Evolutionary conservation across 1,284 basidiomycete genomes (phyloP), one percentile per base, ranked within the genome.

Genomic region (Trametes polyzona): DNA sequence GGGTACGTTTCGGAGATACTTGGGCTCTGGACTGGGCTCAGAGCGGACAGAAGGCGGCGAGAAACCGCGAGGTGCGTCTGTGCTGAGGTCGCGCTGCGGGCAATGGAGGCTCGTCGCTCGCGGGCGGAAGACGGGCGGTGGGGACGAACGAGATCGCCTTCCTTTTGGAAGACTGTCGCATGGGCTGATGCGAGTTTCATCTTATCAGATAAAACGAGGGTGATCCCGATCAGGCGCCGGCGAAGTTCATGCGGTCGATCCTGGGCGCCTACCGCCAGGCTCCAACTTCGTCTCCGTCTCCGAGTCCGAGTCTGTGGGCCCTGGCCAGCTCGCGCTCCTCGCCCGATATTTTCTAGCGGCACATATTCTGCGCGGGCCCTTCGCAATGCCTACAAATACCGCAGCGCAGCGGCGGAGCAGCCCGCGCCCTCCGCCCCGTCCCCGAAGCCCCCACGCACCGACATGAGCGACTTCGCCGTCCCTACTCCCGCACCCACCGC

Each of bases 181-280:
- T 27, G 10, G 29, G 30, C 9, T 33, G 52, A 47, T 47, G 46
- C 16, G 49, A 14, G 27, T 17, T 17, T 54, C 44, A 54, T 54
- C 52, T 54, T 54, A 54, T 54, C 52, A 35, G 52, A 54, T 54
- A 54, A 54, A 47, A 27, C 52, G 52, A 47, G 52, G 44, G 23
- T 47, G 43, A 47, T 47, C 36, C 27, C 39, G 52, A 54, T 54
- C 52, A 30, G 42, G 52, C 43, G 44, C 52, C 36, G 17, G 23
- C 23, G 21, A 16, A n/a, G 52, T 54, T 54, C 36, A 47, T 37
- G 52, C 52, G 52, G 44, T 40, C 44, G 37, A 47, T 37, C 42
- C 35, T 27, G n/a, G 21, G 23, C 33, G 14, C 10, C 33, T 36
- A n/a, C 30, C 27, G 40, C 41, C n/a, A 16, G n/a, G 33, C 46